These are phyloP conservation scores for Pachyrhizus erosus DNA, from an alignment of 306 rosid species.

Conservation along the genomic window DNA sequence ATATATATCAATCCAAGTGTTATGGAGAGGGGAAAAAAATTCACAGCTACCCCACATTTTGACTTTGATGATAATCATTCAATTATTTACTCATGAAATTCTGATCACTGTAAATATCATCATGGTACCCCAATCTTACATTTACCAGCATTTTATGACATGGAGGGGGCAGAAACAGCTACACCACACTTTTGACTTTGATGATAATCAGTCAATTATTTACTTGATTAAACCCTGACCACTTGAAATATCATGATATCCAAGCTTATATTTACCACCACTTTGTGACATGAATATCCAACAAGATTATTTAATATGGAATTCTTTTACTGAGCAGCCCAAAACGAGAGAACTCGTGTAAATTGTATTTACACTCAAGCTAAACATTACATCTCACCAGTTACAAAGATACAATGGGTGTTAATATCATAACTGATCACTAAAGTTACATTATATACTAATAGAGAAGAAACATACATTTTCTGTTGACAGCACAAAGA, in stretches of 20 bases:
- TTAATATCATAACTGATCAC: background rate
- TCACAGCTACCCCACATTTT: background rate
- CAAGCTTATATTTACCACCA: background rate
- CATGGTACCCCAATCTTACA: background rate
- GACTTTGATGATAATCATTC: background rate
- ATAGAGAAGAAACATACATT: slow-evolving; percentile 12
- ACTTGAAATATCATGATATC: slow-evolving; percentile 25
- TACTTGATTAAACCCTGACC: background rate
- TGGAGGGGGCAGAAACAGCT: background rate
- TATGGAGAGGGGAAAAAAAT: background rate
- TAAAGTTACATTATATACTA: slow-evolving; percentile 23
- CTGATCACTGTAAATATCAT: background rate
- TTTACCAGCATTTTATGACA: slow-evolving; percentile 3
- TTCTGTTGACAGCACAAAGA: background rate
- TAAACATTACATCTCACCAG: background rate
- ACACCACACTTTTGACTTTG: background rate
- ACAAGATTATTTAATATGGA: background rate
- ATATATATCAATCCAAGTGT: background rate
- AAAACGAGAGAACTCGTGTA: background rate
- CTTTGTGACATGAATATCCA: background rate
- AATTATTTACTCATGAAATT: background rate
- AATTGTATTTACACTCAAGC: background rate
- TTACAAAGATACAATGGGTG: background rate
- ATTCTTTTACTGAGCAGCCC: background rate
- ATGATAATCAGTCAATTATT: background rate